Conservation (phyloP, 2,329 filamentous ascomycete species). For the Aspergillus ochraceus region DNA sequence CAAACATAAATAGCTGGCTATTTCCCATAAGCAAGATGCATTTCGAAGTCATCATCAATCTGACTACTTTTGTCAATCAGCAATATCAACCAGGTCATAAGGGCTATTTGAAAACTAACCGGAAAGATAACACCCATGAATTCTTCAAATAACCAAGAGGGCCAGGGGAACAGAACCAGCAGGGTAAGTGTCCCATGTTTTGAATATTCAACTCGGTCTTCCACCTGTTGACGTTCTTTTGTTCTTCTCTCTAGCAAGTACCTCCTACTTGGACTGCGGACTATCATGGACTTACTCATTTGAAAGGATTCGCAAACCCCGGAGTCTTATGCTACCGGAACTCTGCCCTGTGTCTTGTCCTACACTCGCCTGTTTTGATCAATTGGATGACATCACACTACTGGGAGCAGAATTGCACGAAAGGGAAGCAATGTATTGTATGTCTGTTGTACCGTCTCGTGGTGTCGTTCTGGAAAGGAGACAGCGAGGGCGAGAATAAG, state of each 20-base stretch:
- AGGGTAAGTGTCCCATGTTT: background rate
- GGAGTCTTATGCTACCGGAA: conserved; percentile 31
- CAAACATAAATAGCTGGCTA: background rate
- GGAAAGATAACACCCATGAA: background rate
- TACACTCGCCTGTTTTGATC: conserved; percentile 26
- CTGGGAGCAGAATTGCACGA: background rate
- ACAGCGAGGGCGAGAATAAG: background rate
- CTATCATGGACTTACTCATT: background rate
- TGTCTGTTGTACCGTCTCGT: conserved; percentile 19
- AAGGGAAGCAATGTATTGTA: conserved; percentile 4
- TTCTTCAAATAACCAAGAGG: background rate
- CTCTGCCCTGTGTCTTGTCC: conserved; percentile 20
- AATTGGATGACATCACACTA: conserved; percentile 22
- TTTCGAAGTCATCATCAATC: background rate
- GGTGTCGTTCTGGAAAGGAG: conserved; percentile 19
- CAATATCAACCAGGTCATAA: background rate
- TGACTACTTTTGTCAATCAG: background rate
- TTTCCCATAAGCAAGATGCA: background rate
- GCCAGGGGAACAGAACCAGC: background rate
- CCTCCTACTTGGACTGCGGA: background rate
- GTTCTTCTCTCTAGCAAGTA: background rate
- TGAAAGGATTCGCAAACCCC: conserved; percentile 11
- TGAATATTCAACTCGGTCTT: background rate
- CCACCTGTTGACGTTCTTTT: background rate
- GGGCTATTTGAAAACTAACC: background rate